Conservation (phyloP, 2,329 filamentous ascomycete genomes). For the Aspergillus flavus region DNA sequence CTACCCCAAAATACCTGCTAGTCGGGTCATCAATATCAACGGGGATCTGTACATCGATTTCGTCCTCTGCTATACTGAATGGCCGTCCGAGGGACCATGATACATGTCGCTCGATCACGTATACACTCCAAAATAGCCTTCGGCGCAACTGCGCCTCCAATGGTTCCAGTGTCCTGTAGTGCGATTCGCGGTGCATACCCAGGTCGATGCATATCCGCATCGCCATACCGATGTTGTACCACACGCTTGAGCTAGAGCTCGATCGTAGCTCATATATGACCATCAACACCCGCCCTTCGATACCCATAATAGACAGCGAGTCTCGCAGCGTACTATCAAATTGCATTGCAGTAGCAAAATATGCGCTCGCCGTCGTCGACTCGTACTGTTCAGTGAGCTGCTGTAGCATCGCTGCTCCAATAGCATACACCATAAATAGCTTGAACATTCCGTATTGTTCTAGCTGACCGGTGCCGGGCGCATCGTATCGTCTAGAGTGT, state of each 20-base stretch:
- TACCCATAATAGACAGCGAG: conserved; percentile 16
- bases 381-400: conserved; percentile 16
- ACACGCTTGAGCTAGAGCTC: conserved; percentile 24
- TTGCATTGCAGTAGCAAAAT: conserved; percentile 16
- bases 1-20: neutral
- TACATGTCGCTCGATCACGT: conserved; percentile 29
- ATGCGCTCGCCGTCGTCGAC: conserved; percentile 18
- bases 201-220: conserved; percentile 31
- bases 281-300: conserved; percentile 28
- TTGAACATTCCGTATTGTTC: conserved; percentile 22
- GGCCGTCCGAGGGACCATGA: conserved; percentile 34
- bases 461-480: neutral
- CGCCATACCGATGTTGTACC: conserved; percentile 31
- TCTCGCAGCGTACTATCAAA: conserved; percentile 16
- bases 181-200: conserved; percentile 24
- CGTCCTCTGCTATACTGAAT: conserved; percentile 35
- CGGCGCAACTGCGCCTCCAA: conserved; percentile 21
- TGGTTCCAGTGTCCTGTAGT: conserved; percentile 17
- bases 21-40: neutral
- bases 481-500: conserved; percentile 13
- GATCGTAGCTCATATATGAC: conserved; percentile 28
- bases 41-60: conserved; percentile 26
- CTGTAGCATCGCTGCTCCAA: conserved; percentile 21
- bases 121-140: conserved; percentile 37
- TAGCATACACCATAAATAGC: conserved; percentile 28